Base-by-base conservation (phyloP, 768 basidiomycete species). In the Strobilomyces dryophilus region DNA sequence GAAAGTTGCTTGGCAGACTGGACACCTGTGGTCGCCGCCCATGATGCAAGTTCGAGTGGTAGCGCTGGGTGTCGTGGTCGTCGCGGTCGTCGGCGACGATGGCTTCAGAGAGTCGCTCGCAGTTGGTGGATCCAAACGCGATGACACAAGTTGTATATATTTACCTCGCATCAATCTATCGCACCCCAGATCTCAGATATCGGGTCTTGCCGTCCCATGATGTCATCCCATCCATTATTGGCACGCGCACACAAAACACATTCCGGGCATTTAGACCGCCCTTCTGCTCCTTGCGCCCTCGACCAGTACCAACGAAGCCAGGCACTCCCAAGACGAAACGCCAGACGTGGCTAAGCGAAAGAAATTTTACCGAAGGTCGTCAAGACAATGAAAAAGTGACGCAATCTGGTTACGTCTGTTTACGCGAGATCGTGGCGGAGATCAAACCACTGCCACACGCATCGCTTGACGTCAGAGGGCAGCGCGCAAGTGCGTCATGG, bases 21-120 rank as follows among this genome's bases (percentile, higher is more conserved):
- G 84, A 67, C 91, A 92, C 69, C 86, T 87, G 78, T 89, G 87
- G 72, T 89, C 87, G 35, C 87, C 87, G 55, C 79, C 88, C 87
- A 89, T 89, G 27, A 51, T 61, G 24, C 41, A 31, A 48, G 7
- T 6, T 53, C 0, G 39, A 46, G 18, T 35, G 44, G 47, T 45
- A 11, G 52, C 50, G 15, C 29, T 47, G 14, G 59, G 40, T 5
- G 51, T 53, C 3, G 41, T 32, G 7, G 49, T 35, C 3, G 47
- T 27, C 7, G 34, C 53, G 3, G 51, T 63, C 41, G 63, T 55
- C 17, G 51, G 31, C 52, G 50, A 34, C 54, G 59, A 52, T 51
- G 51, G n/a, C n/a, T 12, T 59, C 44, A 60, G 59, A 60, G 61
- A 37, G 26, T 56, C 52, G 64, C 47, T 49, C 54, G 49, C 49